Percentiles rank a stretch among this genome's conserved stretches.
These are phyloP conservation scores for Pseudogymnoascus sp. DNA, from an alignment of 2,329 filamentous ascomycete species.

Conservation along the genomic window DNA sequence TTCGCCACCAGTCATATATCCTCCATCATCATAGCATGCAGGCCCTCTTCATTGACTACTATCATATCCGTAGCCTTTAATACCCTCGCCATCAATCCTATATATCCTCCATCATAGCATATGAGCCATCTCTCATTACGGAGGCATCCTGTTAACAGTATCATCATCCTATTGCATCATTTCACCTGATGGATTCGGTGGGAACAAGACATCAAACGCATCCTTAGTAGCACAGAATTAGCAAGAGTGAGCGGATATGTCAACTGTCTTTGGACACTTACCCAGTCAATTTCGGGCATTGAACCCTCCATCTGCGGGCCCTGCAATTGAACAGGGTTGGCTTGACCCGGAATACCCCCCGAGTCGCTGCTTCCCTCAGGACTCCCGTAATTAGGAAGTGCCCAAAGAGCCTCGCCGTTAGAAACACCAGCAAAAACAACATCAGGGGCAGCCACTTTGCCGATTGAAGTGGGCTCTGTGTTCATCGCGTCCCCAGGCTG, in stretches of 20 bases:
- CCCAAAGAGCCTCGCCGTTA: conserved; percentile 42
- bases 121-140: not conserved
- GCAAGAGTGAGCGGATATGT: not conserved
- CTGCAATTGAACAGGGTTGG: not conserved
- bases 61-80: not conserved
- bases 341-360: conserved; percentile 27
- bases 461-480: not conserved
- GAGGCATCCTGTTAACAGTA: not conserved
- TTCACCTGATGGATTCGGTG: conserved; percentile 19
- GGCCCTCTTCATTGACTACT: not conserved
- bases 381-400: conserved; percentile 33
- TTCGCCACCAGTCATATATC: too few relatives aligned
- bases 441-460: conserved; percentile 14
- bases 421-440: conserved; percentile 40
- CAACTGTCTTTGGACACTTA: conserved; percentile 32
- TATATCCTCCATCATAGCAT: not conserved
- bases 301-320: conserved; percentile 22
- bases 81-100: not conserved
- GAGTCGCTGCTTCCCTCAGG: conserved; percentile 39
- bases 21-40: too few relatives aligned
- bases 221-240: conserved; percentile 16
- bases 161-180: not conserved
- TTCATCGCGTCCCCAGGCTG: not conserved
- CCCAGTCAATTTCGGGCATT: conserved; percentile 58
- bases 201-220: conserved; percentile 28